Conservation (phyloP, 306 rosid genomes). For the Sphenostylis stenocarpa region DNA sequence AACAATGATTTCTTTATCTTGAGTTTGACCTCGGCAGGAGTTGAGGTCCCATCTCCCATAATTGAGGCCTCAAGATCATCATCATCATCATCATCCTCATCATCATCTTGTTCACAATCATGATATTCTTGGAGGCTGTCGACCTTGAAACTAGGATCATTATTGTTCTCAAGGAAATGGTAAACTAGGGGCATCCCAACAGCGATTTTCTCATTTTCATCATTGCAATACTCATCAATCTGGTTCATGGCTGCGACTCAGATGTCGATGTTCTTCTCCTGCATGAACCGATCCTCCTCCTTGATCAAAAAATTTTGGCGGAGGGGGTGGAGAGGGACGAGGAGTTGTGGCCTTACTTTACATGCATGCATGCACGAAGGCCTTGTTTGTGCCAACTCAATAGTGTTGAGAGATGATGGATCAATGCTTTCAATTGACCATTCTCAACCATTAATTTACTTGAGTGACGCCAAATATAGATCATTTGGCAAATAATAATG, state of each 20-base stretch:
- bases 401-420: constrained; percentile 28
- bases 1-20: constrained; percentile 54
- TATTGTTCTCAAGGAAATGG: background rate
- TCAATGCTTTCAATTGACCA: constrained; percentile 15
- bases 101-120: constrained; percentile 34
- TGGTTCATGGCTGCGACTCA: background rate
- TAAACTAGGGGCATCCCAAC: background rate
- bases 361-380: background rate
- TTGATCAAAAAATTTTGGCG: constrained; percentile 4
- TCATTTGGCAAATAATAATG: background rate
- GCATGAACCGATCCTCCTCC: background rate
- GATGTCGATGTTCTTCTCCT: background rate
- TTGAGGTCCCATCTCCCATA: background rate
- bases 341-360: background rate
- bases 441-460: constrained; percentile 32
- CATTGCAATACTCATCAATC: background rate
- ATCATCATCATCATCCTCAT: constrained; percentile 10
- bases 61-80: background rate
- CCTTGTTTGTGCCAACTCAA: background rate
- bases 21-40: constrained; percentile 38
- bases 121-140: background rate
- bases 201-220: constrained; percentile 25
- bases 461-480: constrained; percentile 50
- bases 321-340: constrained; percentile 2
- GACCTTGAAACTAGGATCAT: background rate